Evolutionary conservation across 1,284 basidiomycete genomes (phyloP).

Genomic region (Leccinum pachyderme): DNA sequence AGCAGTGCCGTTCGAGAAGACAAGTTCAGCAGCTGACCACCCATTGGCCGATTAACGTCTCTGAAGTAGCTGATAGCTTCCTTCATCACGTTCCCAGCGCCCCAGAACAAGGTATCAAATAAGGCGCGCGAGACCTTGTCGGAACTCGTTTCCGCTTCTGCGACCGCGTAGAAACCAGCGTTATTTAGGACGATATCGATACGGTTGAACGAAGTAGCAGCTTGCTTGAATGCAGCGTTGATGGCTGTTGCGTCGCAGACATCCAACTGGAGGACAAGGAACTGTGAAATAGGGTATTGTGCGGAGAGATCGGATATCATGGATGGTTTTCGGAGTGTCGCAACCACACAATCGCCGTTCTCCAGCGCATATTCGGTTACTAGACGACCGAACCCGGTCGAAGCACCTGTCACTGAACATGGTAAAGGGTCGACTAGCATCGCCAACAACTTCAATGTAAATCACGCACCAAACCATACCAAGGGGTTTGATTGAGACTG

Average conservation of each 20-base stretch:
- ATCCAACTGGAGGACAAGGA: slow-evolving; percentile 30
- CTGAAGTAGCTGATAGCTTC: slow-evolving; percentile 29
- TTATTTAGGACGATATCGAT: slow-evolving; percentile 39
- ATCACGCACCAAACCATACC: slow-evolving; percentile 29
- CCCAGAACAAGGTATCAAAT: slow-evolving; percentile 37
- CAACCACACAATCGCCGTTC: slow-evolving; percentile 32
- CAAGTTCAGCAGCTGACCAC: slow-evolving; percentile 25
- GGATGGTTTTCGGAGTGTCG: slow-evolving; percentile 31
- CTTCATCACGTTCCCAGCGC: slow-evolving; percentile 30
- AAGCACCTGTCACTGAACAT: slow-evolving; percentile 31
- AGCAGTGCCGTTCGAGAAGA: slow-evolving; percentile 28
- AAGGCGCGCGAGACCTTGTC: slow-evolving; percentile 27
- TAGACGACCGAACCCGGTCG: slow-evolving; percentile 31
- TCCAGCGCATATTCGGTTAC: slow-evolving; percentile 26
- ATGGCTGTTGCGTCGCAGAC: slow-evolving; percentile 24
- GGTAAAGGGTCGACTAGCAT: not conserved
- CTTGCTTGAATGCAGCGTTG: slow-evolving; percentile 24
- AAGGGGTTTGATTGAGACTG: slow-evolving; percentile 9
- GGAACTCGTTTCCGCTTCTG: slow-evolving; percentile 29
- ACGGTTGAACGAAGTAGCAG: slow-evolving; percentile 24
- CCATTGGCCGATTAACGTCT: slow-evolving; percentile 25
- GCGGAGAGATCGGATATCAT: slow-evolving; percentile 23
- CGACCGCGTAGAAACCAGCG: slow-evolving; percentile 29
- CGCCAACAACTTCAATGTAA: not conserved
- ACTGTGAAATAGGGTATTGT: slow-evolving; percentile 22